Evolutionary conservation across 73 alveolate genomes (phyloP).

Genomic region (Vitrella brassicaformis): DNA sequence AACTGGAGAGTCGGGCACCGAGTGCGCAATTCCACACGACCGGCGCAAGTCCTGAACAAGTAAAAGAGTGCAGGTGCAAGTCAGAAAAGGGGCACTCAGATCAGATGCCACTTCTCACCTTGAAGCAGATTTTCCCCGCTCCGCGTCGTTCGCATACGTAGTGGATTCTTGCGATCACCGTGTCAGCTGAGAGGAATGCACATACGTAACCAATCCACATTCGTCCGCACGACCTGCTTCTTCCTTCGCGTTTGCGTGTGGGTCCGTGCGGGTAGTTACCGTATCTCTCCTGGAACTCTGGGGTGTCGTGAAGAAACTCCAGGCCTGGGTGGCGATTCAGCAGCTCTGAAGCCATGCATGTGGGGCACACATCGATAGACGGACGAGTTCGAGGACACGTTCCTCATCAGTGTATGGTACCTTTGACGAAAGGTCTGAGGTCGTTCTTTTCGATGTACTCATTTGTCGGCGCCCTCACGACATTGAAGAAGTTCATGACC

Average conservation of each 20-base stretch:
- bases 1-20: not conserved
- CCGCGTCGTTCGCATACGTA: conserved; percentile 72
- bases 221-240: not conserved
- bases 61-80: not conserved
- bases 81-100: not conserved
- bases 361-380: not conserved
- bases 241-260: not conserved
- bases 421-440: no score
- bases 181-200: conserved; percentile 42
- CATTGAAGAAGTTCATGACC: no score
- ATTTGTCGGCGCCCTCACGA: no score
- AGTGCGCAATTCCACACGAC: not conserved
- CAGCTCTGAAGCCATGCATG: no score
- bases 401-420: no score
- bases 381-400: no score
- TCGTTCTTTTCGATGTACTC: no score
- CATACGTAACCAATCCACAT: not conserved
- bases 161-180: conserved; percentile 86
- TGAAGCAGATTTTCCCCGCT: conserved; percentile 74
- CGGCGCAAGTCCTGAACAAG: not conserved
- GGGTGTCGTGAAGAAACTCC: conserved; percentile 90
- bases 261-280: conserved; percentile 33
- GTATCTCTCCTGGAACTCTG: conserved; percentile 94
- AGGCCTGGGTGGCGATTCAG: conserved; percentile 93
- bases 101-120: not conserved